Conservation (phyloP, 2,329 filamentous ascomycete species). For the Exophiala mesophila region DNA sequence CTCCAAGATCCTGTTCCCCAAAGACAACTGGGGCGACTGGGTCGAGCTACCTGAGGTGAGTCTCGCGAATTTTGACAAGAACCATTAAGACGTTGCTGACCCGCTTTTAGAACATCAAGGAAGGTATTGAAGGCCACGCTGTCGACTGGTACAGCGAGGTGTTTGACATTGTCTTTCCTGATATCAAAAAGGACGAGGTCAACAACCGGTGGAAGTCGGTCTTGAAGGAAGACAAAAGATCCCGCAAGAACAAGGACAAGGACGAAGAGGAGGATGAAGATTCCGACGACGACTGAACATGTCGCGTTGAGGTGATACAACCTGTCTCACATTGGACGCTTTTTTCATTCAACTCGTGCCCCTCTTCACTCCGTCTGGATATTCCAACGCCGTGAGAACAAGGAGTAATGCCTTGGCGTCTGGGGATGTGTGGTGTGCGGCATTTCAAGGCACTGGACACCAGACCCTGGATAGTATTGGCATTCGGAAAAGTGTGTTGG, state of each 20-base stretch:
- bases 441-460: too few species aligned
- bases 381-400: too few species aligned
- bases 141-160: conserved; percentile 93
- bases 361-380: too few species aligned
- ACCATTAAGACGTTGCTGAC: conserved; percentile 30
- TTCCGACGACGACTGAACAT: conserved; percentile 13
- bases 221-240: conserved; percentile 52
- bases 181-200: conserved; percentile 67
- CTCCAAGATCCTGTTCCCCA: conserved; percentile 88
- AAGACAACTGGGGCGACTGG: conserved; percentile 96
- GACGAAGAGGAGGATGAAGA: conserved; percentile 15
- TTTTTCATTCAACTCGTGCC: too few species aligned
- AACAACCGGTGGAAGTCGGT: conserved; percentile 67
- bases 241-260: conserved; percentile 33
- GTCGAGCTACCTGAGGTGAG: conserved; percentile 90
- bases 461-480: too few species aligned
- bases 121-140: conserved; percentile 85
- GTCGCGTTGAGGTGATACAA: too few species aligned
- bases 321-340: too few species aligned
- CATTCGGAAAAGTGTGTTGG: too few species aligned
- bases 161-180: conserved; percentile 83
- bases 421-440: too few species aligned
- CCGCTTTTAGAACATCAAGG: conserved; percentile 96
- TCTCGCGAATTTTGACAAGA: not conserved
- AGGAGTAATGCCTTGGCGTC: too few species aligned